Conservation (phyloP, 2,329 filamentous ascomycete genomes). For the Thielaviopsis punctulata region DNA sequence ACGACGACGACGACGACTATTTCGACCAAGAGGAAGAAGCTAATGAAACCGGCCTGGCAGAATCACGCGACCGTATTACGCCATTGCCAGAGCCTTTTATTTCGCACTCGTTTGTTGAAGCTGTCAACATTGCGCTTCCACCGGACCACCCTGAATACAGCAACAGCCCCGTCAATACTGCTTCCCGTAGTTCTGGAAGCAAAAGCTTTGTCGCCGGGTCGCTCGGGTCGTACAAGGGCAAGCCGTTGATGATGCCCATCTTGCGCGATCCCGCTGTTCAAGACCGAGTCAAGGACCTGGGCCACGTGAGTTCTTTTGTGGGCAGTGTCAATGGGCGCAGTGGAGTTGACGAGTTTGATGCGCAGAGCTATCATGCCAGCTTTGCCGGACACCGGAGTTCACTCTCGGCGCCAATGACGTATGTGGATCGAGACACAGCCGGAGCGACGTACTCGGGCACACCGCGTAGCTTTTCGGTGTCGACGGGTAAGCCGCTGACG, state of each 20-base stretch:
- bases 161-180: slow-evolving; percentile 7
- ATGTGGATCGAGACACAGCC: neutral
- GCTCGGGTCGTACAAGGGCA: slow-evolving; percentile 37
- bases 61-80: slow-evolving; percentile 7
- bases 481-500: neutral
- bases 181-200: slow-evolving; percentile 18
- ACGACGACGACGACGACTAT: slow-evolving; percentile 19
- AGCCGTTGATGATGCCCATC: slow-evolving; percentile 33
- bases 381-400: slow-evolving; percentile 14
- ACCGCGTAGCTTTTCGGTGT: slow-evolving; percentile 3
- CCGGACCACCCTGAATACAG: slow-evolving; percentile 4
- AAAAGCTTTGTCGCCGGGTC: slow-evolving; percentile 23
- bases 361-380: slow-evolving; percentile 27
- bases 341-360: slow-evolving; percentile 28
- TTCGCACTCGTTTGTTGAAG: slow-evolving; percentile 7
- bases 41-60: neutral
- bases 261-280: slow-evolving; percentile 32
- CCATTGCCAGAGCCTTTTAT: slow-evolving; percentile 15
- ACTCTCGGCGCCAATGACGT: neutral
- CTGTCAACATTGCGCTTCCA: slow-evolving; percentile 9
- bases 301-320: slow-evolving; percentile 33
- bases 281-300: slow-evolving; percentile 29
- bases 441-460: neutral
- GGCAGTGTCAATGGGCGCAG: slow-evolving; percentile 35
- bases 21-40: slow-evolving; percentile 1